A percentile compares a stretch with the other conserved stretches of the same genome.
These are phyloP conservation scores for Globisporangium ultimum DNA, from an alignment of 352 stramenopile genomes.

Conservation along the genomic window DNA sequence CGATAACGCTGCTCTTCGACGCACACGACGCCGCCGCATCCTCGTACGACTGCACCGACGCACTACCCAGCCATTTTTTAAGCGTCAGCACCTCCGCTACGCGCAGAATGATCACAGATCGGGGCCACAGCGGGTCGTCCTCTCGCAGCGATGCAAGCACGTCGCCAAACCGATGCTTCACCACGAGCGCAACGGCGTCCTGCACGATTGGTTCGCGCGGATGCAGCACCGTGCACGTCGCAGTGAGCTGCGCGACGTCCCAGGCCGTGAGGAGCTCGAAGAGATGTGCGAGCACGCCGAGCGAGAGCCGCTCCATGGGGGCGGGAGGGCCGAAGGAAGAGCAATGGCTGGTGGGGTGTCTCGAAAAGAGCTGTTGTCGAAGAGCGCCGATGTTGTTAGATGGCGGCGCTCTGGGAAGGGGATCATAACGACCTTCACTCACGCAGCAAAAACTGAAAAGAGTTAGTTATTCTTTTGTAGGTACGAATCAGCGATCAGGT, in stretches of 20 bases:
- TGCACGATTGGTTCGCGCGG: conserved; percentile 33
- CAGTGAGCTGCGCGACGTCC: conserved; percentile 48
- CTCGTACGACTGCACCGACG: conserved; percentile 34
- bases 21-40: conserved; percentile 25
- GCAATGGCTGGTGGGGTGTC: neutral
- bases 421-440: too few species aligned
- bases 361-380: neutral
- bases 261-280: conserved; percentile 57
- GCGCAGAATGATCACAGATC: conserved; percentile 48
- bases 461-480: too few species aligned
- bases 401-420: neutral
- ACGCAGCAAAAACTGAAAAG: too few species aligned
- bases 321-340: neutral
- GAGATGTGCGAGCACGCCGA: conserved; percentile 48
- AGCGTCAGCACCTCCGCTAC: conserved; percentile 61
- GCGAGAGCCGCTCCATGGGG: conserved; percentile 60
- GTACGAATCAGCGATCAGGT: too few species aligned
- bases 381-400: neutral
- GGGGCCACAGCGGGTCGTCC: conserved; percentile 54
- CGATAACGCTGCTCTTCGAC: conserved; percentile 38
- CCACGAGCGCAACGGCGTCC: conserved; percentile 50
- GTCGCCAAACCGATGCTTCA: conserved; percentile 53
- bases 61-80: conserved; percentile 46
- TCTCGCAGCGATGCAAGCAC: conserved; percentile 50
- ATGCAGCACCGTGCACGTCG: conserved; percentile 41